phyloP scores from a whole-genome alignment of 345 rosid genomes.

The Sisymbrium altissimum region DNA sequence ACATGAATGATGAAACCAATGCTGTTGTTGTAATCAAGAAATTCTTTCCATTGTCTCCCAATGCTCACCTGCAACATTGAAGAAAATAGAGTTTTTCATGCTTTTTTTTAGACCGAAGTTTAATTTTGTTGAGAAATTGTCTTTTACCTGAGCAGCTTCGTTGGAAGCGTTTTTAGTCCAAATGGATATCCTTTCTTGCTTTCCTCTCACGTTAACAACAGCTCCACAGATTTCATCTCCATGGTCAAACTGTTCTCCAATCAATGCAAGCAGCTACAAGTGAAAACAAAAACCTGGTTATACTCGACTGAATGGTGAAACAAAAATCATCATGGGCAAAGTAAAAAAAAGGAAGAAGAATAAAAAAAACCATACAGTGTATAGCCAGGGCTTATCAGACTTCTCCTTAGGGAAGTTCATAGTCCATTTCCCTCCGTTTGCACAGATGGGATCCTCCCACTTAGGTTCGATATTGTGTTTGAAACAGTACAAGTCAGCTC shows the following conservation, averaged over 20 bases:
- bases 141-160: constrained; percentile 78
- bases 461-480: constrained; percentile 83
- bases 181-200: constrained; percentile 63
- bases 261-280: constrained; percentile 70
- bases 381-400: constrained; percentile 74
- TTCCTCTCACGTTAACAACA: constrained; percentile 63
- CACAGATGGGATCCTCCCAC: constrained; percentile 97
- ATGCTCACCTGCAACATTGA: constrained; percentile 59
- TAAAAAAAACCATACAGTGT: constrained; percentile 53
- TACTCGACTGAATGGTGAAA: not conserved
- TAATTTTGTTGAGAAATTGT: not conserved
- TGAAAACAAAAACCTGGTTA: not conserved
- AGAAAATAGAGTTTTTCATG: not conserved
- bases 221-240: constrained; percentile 98
- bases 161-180: constrained; percentile 95
- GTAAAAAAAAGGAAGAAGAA: not conserved
- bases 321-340: not conserved
- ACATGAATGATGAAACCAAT: constrained; percentile 89
- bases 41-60: constrained; percentile 89
- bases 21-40: constrained; percentile 61
- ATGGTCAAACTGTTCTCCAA: constrained; percentile 89
- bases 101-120: not conserved
- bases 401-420: constrained; percentile 45
- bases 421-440: constrained; percentile 96
- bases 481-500: constrained; percentile 88